Conservation (phyloP, 139 green algal genomes). For the Chlorella sp. region DNA sequence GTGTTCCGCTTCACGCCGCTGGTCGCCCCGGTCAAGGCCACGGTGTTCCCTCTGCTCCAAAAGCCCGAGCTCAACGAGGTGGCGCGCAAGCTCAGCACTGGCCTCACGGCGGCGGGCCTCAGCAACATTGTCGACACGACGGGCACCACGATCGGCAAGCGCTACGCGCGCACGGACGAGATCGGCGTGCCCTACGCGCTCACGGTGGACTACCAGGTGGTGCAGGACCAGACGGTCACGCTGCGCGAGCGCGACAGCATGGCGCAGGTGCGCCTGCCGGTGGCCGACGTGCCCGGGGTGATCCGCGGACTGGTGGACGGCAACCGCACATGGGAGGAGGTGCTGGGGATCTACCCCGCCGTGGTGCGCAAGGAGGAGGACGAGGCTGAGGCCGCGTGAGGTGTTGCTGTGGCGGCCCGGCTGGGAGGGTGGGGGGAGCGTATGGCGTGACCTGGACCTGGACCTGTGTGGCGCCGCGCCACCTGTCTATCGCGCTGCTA, state of each 20-base stretch:
- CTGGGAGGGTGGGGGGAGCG: no score
- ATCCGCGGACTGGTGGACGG: slow-evolving; percentile 60
- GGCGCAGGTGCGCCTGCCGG: slow-evolving; percentile 70
- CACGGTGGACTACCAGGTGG: slow-evolving; percentile 84
- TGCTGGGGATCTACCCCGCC: slow-evolving; percentile 74
- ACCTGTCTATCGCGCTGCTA: no score
- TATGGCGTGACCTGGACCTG: no score
- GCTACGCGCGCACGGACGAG: slow-evolving; percentile 92
- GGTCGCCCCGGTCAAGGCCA: slow-evolving; percentile 94
- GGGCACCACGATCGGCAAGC: slow-evolving; percentile 44
- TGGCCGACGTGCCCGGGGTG: slow-evolving; percentile 62
- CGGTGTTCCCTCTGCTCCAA: slow-evolving; percentile 78
- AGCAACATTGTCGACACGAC: slow-evolving; percentile 91
- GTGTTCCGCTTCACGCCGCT: slow-evolving; percentile 69
- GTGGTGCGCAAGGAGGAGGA: slow-evolving; percentile 5
- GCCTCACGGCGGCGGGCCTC: slow-evolving; percentile 60
- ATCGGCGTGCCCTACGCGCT: slow-evolving; percentile 93
- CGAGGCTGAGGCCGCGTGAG: background rate
- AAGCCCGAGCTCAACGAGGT: slow-evolving; percentile 60
- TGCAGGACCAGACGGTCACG: slow-evolving; percentile 82
- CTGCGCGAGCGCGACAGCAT: slow-evolving; percentile 90
- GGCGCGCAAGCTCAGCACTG: slow-evolving; percentile 41
- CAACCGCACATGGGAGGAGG: slow-evolving; percentile 61
- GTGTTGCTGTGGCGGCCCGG: no score
- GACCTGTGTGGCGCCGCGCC: no score